Evolutionary conservation across 306 rosid genomes (phyloP), one percentile per base, ranked within the genome.

Genomic region (Macrotyloma uniflorum): DNA sequence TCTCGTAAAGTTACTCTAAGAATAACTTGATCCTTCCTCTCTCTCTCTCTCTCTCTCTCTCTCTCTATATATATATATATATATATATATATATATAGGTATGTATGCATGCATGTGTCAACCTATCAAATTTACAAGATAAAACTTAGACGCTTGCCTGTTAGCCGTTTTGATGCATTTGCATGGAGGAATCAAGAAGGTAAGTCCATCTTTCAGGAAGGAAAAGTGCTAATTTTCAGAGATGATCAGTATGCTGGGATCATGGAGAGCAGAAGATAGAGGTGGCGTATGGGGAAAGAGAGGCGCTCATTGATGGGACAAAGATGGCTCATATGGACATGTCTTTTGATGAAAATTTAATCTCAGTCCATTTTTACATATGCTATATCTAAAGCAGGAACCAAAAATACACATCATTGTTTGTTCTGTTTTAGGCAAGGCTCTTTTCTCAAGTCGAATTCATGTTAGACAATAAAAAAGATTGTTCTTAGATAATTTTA

Each of bases 321-420:
- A 20, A 42, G 35, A 42, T 20, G 53, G 35, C 35, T 67, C 3
- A 65, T 33, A 20, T 65, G 19, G 28, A 10, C 14, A 64, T 35
- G 14, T n/a, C 5, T 19, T 63, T 5, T 11, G 14, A 19, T 8
- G 46, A 11, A 64, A 64, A 35, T 1, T 33, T 64, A 35, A 11
- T 38, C 28, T 13, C 36, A 67, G 46, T 8, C 13, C n/a, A n/a
- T 40, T 67, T 67, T 2, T 58, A 14, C 61, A 20, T 59, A 14
- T 20, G 18, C 80, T 78, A 35, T 36, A 67, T 78, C 45, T 74
- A 69, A 68, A 73, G 57, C n/a, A 75, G 64, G 55, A 47, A 67
- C 63, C 9, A 18, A 72, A 71, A 36, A 35, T 33, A 32, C 55
- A 35, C 70, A 62, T 62, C 74, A 32, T 70, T 24, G 24, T 54